Base-by-base conservation (phyloP, 1,284 basidiomycete genomes). In the Hemileia vastatrix region DNA sequence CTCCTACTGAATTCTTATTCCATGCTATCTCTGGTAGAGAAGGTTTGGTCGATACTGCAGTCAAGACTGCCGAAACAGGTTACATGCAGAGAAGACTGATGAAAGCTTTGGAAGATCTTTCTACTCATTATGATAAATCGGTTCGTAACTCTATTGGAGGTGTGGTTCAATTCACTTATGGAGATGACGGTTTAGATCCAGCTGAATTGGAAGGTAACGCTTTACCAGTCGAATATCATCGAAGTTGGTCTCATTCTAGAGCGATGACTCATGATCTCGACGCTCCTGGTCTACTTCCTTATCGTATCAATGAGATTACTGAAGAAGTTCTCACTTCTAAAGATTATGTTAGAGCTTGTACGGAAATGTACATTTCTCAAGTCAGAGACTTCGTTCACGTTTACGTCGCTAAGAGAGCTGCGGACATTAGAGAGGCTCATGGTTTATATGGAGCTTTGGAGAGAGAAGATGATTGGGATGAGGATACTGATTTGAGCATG, bases 1-100 rank as follows among this genome's bases (percentile, higher is more conserved):
- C 84, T 0, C 90, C 95, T 0, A 94, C 94, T 11, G 95, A 99
- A 75, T 99, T 99, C 79, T 77, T 98, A 60, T 98, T 98, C 81
- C 95, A 99, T 78, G 95, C 93, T 65, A 97, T 98, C 71, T 96
- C 93, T 21, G 95, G 95, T 68, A 87, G 95, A 75, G 95, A 98
- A 79, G 95, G 95, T 78, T 79, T 98, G 51, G 94, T 99, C 73
- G 95, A 99, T 79, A 99, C 95, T n/a, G n/a, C n/a, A n/a, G n/a
- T n/a, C n/a, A n/a, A n/a, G n/a, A n/a, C n/a, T n/a, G n/a, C n/a
- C n/a, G 95, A 98, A 77, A 98, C 95, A 1, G 95, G 95, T 45
- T 99, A 99, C 80, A 98, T 99, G 94, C 90, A 93, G 72, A 85
- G 95, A 65, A 87, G 95, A 66, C 78, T 99, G 68, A 98, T 99